A percentile compares a stretch with the other conserved stretches of the same genome.
Conservation (phyloP, 2,329 filamentous ascomycete species). For the Fusarium lyarnte region DNA sequence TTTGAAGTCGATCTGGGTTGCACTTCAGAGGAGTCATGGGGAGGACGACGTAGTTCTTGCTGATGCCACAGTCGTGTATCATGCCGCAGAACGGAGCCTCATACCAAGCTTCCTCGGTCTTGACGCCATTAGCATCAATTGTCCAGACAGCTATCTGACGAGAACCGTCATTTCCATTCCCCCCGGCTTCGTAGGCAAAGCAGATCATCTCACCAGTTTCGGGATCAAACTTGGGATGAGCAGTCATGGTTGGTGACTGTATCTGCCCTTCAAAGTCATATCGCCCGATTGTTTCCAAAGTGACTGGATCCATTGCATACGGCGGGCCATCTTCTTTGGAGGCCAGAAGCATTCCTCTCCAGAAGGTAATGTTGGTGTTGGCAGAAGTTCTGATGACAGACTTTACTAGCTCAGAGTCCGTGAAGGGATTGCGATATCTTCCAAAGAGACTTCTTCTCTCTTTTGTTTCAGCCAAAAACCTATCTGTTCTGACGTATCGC, state of each 20-base stretch:
- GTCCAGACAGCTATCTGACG: constrained; percentile 2
- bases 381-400: constrained; percentile 5
- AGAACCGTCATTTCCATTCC: constrained; percentile 1
- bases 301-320: constrained; percentile 12
- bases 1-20: neutral
- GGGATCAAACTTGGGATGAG: constrained; percentile 8
- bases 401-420: constrained; percentile 11
- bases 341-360: constrained; percentile 3
- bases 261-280: constrained; percentile 19
- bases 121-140: neutral
- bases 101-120: constrained; percentile 6
- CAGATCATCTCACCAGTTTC: constrained; percentile 7
- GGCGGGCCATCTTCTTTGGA: constrained; percentile 14
- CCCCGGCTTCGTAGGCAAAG: constrained; percentile 5
- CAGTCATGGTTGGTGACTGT: neutral
- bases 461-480: neutral
- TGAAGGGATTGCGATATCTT: constrained; percentile 16
- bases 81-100: constrained; percentile 17
- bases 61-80: constrained; percentile 18
- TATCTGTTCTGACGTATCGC: constrained; percentile 11
- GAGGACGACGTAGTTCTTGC: constrained; percentile 16
- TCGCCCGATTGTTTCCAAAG: constrained; percentile 2
- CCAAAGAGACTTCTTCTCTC: constrained; percentile 11
- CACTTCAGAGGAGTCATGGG: constrained; percentile 15
- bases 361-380: constrained; percentile 21